Evolutionary conservation across 2,329 filamentous ascomycete genomes (phyloP), one percentile per base, ranked within the genome.

Genomic region (Apiospora kogelbergensis): DNA sequence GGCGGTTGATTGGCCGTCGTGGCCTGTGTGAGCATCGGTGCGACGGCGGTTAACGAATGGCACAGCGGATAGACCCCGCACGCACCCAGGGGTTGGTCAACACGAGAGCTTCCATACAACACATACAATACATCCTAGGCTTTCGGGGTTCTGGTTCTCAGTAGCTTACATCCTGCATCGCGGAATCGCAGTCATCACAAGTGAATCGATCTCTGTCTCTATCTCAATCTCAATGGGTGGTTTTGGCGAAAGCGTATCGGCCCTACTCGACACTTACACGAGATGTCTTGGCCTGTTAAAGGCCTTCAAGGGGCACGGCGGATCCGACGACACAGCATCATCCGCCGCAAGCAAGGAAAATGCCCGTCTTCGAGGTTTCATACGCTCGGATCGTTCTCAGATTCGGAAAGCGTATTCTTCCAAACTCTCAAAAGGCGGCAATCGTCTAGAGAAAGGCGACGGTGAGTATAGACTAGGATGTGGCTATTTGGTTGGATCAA

Each of bases 191-290:
- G 30, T 13, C 30, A n/a, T 37, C 37, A 20, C 53, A 13, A 37
- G 26, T n/a, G 17, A 4, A n/a, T 37, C 37, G 3, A 9, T 40
- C n/a, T n/a, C 33, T 33, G 7, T 33, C 33, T 7, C 33, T 33
- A 33, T 33, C 33, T 33, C 33, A 33, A 33, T 33, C 53, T 13
- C 30, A 11, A 80, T 80, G 80, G 81, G 77, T 33, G 76, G 79
- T 44, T 85, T 88, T 71, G 80, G 83, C 66, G 76, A 80, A 66
- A 79, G 80, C 22, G 81, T 87, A 60, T 76, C 77, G 4, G 80
- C 80, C 9, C 78, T 88, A 17, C 75, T 87, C 22, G 80, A 83
- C 64, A 82, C 83, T 15, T 88, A 87, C 69, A 79, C 81, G 65
- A 84, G 79, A 71, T 84, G 83, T 70, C 77, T 85, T 42, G 77